Conservation (phyloP, 306 rosid species). For the Casuarina glauca region DNA sequence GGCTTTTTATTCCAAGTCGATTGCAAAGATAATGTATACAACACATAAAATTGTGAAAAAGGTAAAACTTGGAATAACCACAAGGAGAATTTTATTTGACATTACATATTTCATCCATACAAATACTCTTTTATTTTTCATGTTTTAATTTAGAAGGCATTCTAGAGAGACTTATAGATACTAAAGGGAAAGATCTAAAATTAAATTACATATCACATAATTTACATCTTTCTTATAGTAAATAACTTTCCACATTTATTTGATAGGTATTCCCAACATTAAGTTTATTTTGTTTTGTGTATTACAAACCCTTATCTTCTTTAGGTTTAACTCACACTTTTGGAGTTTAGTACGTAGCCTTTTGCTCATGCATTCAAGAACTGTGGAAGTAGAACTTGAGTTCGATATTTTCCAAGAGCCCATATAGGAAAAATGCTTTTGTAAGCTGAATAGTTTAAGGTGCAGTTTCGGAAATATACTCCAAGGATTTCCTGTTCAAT, state of each 20-base stretch:
- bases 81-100: too few relatives aligned
- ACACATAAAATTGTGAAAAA: too few relatives aligned
- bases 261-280: not conserved
- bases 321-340: not conserved
- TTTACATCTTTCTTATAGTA: not conserved
- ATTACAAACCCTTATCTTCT: not conserved
- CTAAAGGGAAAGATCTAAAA: too few relatives aligned
- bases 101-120: too few relatives aligned
- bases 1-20: too few relatives aligned
- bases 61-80: too few relatives aligned
- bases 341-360: too few relatives aligned
- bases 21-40: too few relatives aligned
- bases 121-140: too few relatives aligned
- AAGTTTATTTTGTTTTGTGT: not conserved
- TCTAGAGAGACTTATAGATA: too few relatives aligned
- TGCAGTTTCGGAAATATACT: slow-evolving; percentile 50
- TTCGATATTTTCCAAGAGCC: slow-evolving; percentile 54
- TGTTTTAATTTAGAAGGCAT: too few relatives aligned
- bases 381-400: slow-evolving; percentile 28
- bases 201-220: not conserved
- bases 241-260: not conserved
- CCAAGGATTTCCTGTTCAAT: slow-evolving; percentile 49
- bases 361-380: not conserved
- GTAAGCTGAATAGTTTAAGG: slow-evolving; percentile 44
- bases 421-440: slow-evolving; percentile 60